These are phyloP conservation scores for Zygosaccharomyces pseudorouxii DNA, from an alignment of 805 yeast species.

Conservation along the genomic window DNA sequence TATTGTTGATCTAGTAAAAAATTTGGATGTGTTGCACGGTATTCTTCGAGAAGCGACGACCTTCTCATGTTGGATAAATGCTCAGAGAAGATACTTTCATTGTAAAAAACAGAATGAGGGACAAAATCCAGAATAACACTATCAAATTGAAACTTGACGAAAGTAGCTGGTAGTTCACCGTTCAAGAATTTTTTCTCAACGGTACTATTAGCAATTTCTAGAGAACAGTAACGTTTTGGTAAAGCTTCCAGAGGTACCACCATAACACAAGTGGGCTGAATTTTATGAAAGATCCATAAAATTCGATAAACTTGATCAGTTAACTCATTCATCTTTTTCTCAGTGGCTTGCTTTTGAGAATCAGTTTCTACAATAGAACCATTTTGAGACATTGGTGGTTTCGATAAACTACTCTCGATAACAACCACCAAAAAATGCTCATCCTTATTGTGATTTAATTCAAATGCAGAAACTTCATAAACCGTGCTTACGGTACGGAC, in stretches of 20 bases:
- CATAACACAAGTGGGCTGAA: slow-evolving; percentile 75
- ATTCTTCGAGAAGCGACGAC: slow-evolving; percentile 46
- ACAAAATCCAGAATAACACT: slow-evolving; percentile 34
- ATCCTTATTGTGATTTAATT: slow-evolving; percentile 42
- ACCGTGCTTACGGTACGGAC: slow-evolving; percentile 77
- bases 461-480: slow-evolving; percentile 89
- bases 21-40: slow-evolving; percentile 2
- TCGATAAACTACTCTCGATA: slow-evolving; percentile 64
- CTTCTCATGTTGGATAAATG: slow-evolving; percentile 65
- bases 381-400: slow-evolving; percentile 10
- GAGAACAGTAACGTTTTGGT: slow-evolving; percentile 69
- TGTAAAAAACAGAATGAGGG: slow-evolving; percentile 33
- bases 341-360: slow-evolving; percentile 19
- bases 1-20: neutral
- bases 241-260: slow-evolving; percentile 75
- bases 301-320: slow-evolving; percentile 35
- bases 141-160: slow-evolving; percentile 60
- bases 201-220: slow-evolving; percentile 88
- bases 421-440: slow-evolving; percentile 83
- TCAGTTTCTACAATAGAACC: slow-evolving; percentile 7
- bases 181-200: slow-evolving; percentile 71
- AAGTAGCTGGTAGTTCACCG: slow-evolving; percentile 75
- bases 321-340: slow-evolving; percentile 30
- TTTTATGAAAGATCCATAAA: slow-evolving; percentile 53
- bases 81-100: slow-evolving; percentile 35